Conservation (phyloP, 352 stramenopile species). For the Phytopythium vexans region DNA sequence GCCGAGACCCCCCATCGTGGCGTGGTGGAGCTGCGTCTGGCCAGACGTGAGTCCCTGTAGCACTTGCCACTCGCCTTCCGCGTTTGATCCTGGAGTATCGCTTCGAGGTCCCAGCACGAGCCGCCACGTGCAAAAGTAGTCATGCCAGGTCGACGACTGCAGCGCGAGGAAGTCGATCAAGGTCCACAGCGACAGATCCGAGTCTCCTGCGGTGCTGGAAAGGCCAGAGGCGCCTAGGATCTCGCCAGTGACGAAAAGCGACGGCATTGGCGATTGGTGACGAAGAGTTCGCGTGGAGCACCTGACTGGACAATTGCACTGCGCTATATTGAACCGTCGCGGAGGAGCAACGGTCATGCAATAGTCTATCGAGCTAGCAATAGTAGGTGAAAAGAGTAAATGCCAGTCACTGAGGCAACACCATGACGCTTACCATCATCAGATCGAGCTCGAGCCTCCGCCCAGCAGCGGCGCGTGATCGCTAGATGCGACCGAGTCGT, state of each 20-base stretch:
- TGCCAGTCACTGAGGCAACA: slow-evolving; percentile 10
- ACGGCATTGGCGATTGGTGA: slow-evolving; percentile 20
- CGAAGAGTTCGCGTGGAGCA: not conserved
- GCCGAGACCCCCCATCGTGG: slow-evolving; percentile 6
- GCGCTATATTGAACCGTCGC: slow-evolving; percentile 1
- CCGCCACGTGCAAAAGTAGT: slow-evolving; percentile 57
- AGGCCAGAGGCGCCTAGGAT: slow-evolving; percentile 44
- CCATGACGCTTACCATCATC: not conserved
- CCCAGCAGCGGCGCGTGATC: slow-evolving; percentile 33
- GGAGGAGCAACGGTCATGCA: not conserved
- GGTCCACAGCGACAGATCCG: slow-evolving; percentile 13
- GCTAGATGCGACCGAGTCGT: slow-evolving; percentile 10
- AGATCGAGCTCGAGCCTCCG: slow-evolving; percentile 12
- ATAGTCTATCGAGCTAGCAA: not conserved
- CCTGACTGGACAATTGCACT: not conserved
- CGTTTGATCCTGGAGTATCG: not conserved
- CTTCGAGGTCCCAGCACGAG: slow-evolving; percentile 11
- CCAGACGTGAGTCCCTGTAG: slow-evolving; percentile 33
- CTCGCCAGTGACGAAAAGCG: slow-evolving; percentile 43
- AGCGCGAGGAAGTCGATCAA: slow-evolving; percentile 39
- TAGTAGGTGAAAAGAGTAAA: not conserved
- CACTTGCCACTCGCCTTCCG: slow-evolving; percentile 26
- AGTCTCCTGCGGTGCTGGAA: slow-evolving; percentile 9
- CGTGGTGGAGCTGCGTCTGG: slow-evolving; percentile 45
- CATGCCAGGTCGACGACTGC: slow-evolving; percentile 27